Base-by-base conservation (phyloP, 805 yeast genomes). In the Komagataella phaffii region DNA sequence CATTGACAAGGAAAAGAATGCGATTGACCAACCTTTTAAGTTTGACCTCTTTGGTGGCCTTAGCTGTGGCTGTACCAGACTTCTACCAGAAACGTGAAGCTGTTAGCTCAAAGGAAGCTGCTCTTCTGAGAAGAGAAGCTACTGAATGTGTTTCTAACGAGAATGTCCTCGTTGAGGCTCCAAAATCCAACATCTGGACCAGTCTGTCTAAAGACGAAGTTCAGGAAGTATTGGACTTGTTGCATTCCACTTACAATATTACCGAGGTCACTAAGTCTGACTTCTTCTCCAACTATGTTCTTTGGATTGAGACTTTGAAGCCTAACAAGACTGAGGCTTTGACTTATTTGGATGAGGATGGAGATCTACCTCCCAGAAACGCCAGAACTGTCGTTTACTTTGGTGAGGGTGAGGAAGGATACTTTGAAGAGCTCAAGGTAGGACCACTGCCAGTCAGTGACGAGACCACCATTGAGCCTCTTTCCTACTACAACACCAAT, bases 241-340 rank as follows among this genome's bases (percentile, higher is more conserved):
- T 51, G 18, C n/a, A 30, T 23, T 30, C 24, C 4, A 49, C 44
- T 14, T 44, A 18, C 23, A 45, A 49, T 12, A 24, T 51, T 17
- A 51, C 51, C 6, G 19, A 6, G 14, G n/a, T 18, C n/a, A 44
- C 44, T 23, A 21, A 49, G 21, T 51, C 53, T 17, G 45, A 51
- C 23, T 17, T 30, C 8, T 50, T 12, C 44, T 51, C 49, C 43
- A 48, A 51, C 19, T 51, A 51, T 19, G 17, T 44, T 1, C 46
- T 61, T 24, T 50, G 52, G 52, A 23, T 50, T 47, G 52, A 50
- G 24, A 46, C 52, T 5, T 17, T 50, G n/a, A 52, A 56, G 46
- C 64, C 64, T 50, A 61, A 61, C 55, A 61, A 61, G 52, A 59
- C 65, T 3, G 63, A 55, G 51, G 65, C 63, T 17, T 19, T 59